These are phyloP conservation scores for Dentipellis sp. DNA, from an alignment of 768 basidiomycete species.

Conservation along the genomic window DNA sequence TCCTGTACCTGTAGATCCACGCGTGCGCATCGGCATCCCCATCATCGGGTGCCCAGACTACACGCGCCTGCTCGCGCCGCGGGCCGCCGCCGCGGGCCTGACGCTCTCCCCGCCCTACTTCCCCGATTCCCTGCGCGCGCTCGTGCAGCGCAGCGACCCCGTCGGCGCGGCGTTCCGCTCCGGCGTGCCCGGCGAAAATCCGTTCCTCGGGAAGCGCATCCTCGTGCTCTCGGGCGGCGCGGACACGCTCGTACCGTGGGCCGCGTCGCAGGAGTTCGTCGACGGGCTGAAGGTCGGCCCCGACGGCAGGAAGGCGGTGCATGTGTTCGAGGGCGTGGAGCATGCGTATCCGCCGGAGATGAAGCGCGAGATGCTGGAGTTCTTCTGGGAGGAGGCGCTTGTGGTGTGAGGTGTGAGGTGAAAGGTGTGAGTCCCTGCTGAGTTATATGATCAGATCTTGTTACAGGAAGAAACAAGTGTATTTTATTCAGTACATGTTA, in stretches of 20 bases:
- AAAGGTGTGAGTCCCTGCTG: too few relatives aligned
- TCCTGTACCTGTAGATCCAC: conserved; percentile 25
- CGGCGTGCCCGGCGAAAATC: conserved; percentile 30
- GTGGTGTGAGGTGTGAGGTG: not conserved
- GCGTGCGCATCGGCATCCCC: conserved; percentile 34
- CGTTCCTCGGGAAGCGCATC: conserved; percentile 65
- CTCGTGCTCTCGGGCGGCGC: conserved; percentile 55
- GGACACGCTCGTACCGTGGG: conserved; percentile 29
- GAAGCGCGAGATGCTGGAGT: conserved; percentile 19
- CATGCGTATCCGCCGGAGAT: conserved; percentile 29
- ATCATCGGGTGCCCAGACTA: conserved; percentile 65
- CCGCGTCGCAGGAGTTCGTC: conserved; percentile 20
- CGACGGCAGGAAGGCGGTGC: conserved; percentile 23
- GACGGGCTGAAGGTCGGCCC: conserved; percentile 19
- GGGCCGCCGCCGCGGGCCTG: conserved; percentile 40
- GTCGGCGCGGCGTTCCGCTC: conserved; percentile 32
- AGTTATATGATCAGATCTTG: too few relatives aligned
- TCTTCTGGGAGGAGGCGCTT: conserved; percentile 14
- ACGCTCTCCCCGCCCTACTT: conserved; percentile 42
- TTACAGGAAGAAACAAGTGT: too few relatives aligned
- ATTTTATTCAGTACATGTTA: too few relatives aligned
- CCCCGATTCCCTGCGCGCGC: conserved; percentile 40
- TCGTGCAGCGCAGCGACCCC: conserved; percentile 41
- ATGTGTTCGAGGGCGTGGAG: conserved; percentile 22
- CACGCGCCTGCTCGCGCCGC: conserved; percentile 40